These are phyloP conservation scores for Umbelopsis vinacea DNA, from an alignment of 192 early-diverging fungal species.

Conservation along the genomic window DNA sequence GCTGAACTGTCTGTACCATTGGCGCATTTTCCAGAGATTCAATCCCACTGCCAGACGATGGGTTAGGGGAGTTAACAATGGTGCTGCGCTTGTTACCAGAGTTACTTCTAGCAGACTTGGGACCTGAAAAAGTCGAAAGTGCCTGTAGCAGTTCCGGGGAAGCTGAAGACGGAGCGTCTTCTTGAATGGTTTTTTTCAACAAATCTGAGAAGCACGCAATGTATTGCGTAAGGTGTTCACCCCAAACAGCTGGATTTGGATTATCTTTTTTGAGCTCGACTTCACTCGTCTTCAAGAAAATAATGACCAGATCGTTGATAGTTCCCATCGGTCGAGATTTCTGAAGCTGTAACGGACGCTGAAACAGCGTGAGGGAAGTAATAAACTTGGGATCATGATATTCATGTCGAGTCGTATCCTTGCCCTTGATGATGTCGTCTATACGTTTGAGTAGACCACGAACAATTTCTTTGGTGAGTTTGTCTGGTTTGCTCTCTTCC, in stretches of 20 bases:
- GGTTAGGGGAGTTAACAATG: slow-evolving; percentile 17
- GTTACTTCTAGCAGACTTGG: slow-evolving; percentile 8
- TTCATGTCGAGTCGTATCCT: slow-evolving; percentile 42
- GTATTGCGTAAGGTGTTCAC: slow-evolving; percentile 47
- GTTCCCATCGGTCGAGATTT: slow-evolving; percentile 47
- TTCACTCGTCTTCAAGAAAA: slow-evolving; percentile 48
- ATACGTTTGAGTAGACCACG: slow-evolving; percentile 45
- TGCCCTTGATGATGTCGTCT: slow-evolving; percentile 51
- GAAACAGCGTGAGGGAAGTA: slow-evolving; percentile 36
- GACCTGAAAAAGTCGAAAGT: slow-evolving; percentile 22
- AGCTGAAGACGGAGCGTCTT: slow-evolving; percentile 40
- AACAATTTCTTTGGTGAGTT: slow-evolving; percentile 50
- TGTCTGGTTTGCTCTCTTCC: slow-evolving; percentile 37
- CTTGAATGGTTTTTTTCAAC: slow-evolving; percentile 49
- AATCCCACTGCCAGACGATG: slow-evolving; percentile 30
- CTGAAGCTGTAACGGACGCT: slow-evolving; percentile 44
- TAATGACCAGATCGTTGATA: slow-evolving; percentile 50
- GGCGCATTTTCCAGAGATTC: slow-evolving; percentile 42
- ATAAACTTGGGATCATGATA: slow-evolving; percentile 54
- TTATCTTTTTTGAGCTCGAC: slow-evolving; percentile 33
- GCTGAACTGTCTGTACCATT: slow-evolving; percentile 47
- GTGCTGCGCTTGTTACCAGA: slow-evolving; percentile 18
- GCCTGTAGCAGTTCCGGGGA: slow-evolving; percentile 37
- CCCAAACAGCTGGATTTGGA: slow-evolving; percentile 40
- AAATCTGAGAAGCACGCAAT: slow-evolving; percentile 50